Percentiles rank a stretch among this genome's conserved stretches.
These are phyloP conservation scores for Marsdenia floribunda DNA, from an alignment of 257 asterid species.

Conservation along the genomic window DNA sequence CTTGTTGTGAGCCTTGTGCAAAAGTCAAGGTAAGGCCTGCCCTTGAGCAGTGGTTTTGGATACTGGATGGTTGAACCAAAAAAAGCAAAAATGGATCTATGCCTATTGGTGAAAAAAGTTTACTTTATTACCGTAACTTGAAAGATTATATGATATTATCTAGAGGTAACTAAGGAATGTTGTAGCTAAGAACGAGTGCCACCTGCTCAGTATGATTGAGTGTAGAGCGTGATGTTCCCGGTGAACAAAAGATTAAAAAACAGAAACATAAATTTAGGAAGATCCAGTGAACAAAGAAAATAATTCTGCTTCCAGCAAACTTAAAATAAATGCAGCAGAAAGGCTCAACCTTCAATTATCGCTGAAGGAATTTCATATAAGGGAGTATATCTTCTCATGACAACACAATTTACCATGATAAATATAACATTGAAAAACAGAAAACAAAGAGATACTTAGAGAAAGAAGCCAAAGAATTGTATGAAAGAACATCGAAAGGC, in stretches of 20 bases:
- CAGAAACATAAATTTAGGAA: not conserved
- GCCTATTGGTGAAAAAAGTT: no score
- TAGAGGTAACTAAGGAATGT: not conserved
- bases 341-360: not conserved
- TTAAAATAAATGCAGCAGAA: not conserved
- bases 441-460: not conserved
- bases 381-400: not conserved
- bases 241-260: not conserved
- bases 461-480: not conserved
- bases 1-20: no score
- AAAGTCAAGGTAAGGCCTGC: no score
- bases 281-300: not conserved
- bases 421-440: not conserved
- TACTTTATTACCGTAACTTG: not conserved
- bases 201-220: not conserved
- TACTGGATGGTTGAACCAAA: no score
- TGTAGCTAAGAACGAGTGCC: not conserved
- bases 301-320: not conserved
- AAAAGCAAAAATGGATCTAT: no score
- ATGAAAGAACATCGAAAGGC: not conserved
- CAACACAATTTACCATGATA: not conserved
- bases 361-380: not conserved
- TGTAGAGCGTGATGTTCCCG: not conserved
- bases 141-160: not conserved
- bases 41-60: no score